A percentile compares a stretch with the other conserved stretches of the same genome.
Evolutionary conservation across 108 stramenopile species (phyloP).

Genomic region (Phaeodactylum tricornutum): DNA sequence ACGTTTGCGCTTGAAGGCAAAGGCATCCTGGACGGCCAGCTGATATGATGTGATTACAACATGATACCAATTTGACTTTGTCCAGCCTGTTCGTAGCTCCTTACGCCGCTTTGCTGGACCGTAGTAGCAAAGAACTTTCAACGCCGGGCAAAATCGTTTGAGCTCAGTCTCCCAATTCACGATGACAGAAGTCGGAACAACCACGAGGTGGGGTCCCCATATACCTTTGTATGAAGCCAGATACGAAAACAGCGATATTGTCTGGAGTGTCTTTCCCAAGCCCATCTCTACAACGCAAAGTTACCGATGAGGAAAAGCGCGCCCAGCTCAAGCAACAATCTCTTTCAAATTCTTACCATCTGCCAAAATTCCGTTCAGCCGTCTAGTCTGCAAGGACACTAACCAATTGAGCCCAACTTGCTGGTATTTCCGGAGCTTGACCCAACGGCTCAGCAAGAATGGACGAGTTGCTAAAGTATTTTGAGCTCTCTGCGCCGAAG

Average conservation of each 20-base stretch:
- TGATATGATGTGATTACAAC: constrained; percentile 97
- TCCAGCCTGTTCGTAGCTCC: constrained; percentile 90
- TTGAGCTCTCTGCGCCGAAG: constrained; percentile 45
- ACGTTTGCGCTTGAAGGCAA: constrained; percentile 88
- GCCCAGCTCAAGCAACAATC: neutral
- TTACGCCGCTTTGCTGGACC: constrained; percentile 89
- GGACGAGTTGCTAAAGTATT: constrained; percentile 60
- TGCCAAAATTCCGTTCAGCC: constrained; percentile 97
- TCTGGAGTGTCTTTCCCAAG: constrained; percentile 84
- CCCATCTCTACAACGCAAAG: constrained; percentile 39
- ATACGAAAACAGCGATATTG: constrained; percentile 90
- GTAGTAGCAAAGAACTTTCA: constrained; percentile 94
- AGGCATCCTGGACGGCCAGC: constrained; percentile 92
- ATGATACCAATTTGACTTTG: constrained; percentile 86
- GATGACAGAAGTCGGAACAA: constrained; percentile 94
- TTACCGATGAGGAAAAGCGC: neutral
- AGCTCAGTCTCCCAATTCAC: constrained; percentile 98
- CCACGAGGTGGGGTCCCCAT: constrained; percentile 97
- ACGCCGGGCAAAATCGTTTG: constrained; percentile 87
- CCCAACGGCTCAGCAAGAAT: constrained; percentile 63
- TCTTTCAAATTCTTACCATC: constrained; percentile 74
- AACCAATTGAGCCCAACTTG: constrained; percentile 95
- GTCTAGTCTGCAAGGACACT: constrained; percentile 85
- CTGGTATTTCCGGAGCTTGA: constrained; percentile 92
- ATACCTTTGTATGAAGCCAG: constrained; percentile 90